Evolutionary conservation across 805 yeast species (phyloP), one percentile per base, ranked within the genome.

Genomic region (Candida yuanshanica): DNA sequence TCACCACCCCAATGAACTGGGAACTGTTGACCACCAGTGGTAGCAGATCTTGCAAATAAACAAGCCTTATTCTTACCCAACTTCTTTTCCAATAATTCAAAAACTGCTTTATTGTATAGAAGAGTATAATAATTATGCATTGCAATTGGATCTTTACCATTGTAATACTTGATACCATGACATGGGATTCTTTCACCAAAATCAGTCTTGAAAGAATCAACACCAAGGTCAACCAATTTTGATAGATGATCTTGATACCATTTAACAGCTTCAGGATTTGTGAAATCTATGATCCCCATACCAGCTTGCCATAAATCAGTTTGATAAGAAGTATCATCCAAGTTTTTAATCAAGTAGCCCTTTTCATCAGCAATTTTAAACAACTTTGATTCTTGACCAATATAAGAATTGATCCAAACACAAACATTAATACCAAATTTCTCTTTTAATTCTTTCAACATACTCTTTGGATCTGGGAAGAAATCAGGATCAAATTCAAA

Each of bases 381-480:
- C 29, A 50, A 14, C 4, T 33, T 10, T 8, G 52, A 46, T 36
- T 50, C 55, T 32, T 50, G 55, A 7, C 42, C 55, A 31, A 50
- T 49, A 38, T 50, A 50, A 2, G 52, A 38, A 39, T 50, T 50
- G 35, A 50, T 48, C 55, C 55, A 50, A 18, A 50, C 52, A 42
- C 55, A 48, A 16, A 66, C 53, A 8, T 64, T 66, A 20, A 63
- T 53, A 36, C 69, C 70, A 35, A 59, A 66, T 37, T 63, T 64
- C 40, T 59, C 58, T 40, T 62, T 61, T 42, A 66, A 43, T 36
- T 63, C 62, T 25, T 58, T 53, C 14, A 66, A 39, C 48, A 48
- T 44, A 29, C 40, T 26, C 33, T 36, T 36, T 16, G 55, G 55
- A 21, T 50, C 47, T 29, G 52, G 52, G 46, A 50, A 50, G 43